Percentiles rank a stretch among this genome's conserved stretches.
Evolutionary conservation across 495 filamentous ascomycete species (phyloP).

Genomic region (Tirmania nivea): DNA sequence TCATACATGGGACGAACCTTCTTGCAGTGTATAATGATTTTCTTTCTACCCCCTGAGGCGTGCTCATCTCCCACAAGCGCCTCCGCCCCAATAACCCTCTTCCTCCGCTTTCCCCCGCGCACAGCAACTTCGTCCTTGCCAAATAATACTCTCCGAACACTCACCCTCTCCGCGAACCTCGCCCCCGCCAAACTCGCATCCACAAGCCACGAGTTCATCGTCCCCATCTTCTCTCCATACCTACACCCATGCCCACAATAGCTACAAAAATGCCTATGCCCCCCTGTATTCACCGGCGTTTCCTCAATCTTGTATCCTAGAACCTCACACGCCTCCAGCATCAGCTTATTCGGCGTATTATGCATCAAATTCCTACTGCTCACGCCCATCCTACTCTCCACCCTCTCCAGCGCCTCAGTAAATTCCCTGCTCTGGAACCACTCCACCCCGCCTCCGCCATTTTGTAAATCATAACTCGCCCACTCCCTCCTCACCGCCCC

Average conservation of each 20-base stretch:
- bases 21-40: constrained; percentile 30
- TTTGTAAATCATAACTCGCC: neutral
- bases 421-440: neutral
- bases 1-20: constrained; percentile 19
- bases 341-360: neutral
- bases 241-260: constrained; percentile 62
- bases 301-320: constrained; percentile 48
- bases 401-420: neutral
- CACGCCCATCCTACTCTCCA: neutral
- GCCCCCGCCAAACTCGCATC: constrained; percentile 58
- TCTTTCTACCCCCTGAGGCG: neutral
- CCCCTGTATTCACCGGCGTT: constrained; percentile 63
- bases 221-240: constrained; percentile 39
- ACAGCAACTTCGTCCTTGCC: neutral
- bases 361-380: neutral
- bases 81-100: neutral
- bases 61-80: neutral
- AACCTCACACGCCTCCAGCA: neutral
- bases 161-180: constrained; percentile 57
- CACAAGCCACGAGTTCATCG: constrained; percentile 51
- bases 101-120: neutral
- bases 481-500: neutral
- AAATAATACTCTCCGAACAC: constrained; percentile 45
- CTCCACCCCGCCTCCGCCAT: neutral
- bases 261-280: constrained; percentile 49